Evolutionary conservation across 192 early-diverging fungal species (phyloP).

Genomic region (Coemansia javaensis): DNA sequence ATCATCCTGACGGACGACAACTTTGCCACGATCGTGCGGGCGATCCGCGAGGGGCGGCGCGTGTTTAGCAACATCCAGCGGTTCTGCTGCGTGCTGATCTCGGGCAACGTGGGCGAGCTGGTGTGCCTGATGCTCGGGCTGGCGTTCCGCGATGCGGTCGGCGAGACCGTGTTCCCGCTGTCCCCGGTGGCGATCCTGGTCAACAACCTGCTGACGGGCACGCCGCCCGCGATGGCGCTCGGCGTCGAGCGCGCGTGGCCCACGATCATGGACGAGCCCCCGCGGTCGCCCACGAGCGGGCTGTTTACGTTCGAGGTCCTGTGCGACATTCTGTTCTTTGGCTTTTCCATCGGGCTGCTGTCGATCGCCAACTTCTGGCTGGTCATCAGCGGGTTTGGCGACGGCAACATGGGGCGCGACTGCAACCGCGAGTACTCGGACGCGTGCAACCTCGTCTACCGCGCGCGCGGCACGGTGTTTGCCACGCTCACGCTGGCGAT

Average conservation of each 20-base stretch:
- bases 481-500: conserved; percentile 65
- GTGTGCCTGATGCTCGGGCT: conserved; percentile 68
- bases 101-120: conserved; percentile 74
- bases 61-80: conserved; percentile 75
- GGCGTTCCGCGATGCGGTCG: conserved; percentile 59
- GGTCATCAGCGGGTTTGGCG: conserved; percentile 58
- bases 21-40: conserved; percentile 75
- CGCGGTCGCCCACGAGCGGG: conserved; percentile 56
- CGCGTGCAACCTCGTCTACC: conserved; percentile 60
- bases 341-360: conserved; percentile 59
- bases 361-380: conserved; percentile 62
- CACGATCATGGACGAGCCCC: conserved; percentile 69
- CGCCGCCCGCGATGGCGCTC: conserved; percentile 74
- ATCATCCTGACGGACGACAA: conserved; percentile 83
- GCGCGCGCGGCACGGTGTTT: conserved; percentile 68
- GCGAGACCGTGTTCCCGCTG: conserved; percentile 68
- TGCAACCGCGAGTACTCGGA: conserved; percentile 57
- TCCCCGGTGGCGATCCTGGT: conserved; percentile 75
- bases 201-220: conserved; percentile 74
- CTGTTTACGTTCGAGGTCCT: conserved; percentile 64
- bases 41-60: conserved; percentile 73
- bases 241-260: conserved; percentile 62
- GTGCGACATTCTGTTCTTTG: conserved; percentile 66
- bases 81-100: conserved; percentile 66
- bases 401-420: conserved; percentile 53